Evolutionary conservation across 306 rosid species (phyloP), one percentile per base, ranked within the genome.

Genomic region (Prunus campanulata): DNA sequence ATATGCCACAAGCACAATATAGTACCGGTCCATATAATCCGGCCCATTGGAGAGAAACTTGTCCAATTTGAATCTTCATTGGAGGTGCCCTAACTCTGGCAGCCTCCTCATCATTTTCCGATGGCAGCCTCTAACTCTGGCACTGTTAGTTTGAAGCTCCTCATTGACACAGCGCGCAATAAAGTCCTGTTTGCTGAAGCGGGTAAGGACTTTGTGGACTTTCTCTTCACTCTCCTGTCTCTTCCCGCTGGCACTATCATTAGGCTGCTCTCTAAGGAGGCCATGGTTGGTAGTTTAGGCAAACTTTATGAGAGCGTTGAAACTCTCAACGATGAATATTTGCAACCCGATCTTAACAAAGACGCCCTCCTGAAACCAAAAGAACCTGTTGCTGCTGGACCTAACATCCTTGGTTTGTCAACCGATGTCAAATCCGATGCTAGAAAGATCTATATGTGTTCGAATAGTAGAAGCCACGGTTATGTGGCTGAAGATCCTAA

Each of bases 281-380:
- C 14, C 49, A 83, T 84, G 89, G 79, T 77, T 3, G 89, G 92
- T 0, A 1, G 75, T 30, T 10, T 86, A 2, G 87, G 76, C 0
- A 88, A 79, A 24, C 66, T 90, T 1, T 90, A 85, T 11, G 3
- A 70, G 0, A 88, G 88, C 50, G 59, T 84, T 0, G 84, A 90
- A 39, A 66, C 72, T 12, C 57, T 88, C 1, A 67, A 8, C 6
- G 50, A 81, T 0, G 49, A 77, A 14, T 90, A 76, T 68, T 30
- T 88, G 42, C 79, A 70, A 8, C 68, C 84, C 22, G 11, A 74
- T 11, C 66, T 9, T 8, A 6, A 15, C 14, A 87, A 78, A 10
- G 83, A 87, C 49, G 6, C 27, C 3, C 42, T 86, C 0, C 51
- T 88, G 32, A 81, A 81, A 2, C 89, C 87, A 5, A 69, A 57